A percentile compares a stretch with the other conserved stretches of the same genome.
phyloP scores from a whole-genome alignment of 139 green algal genomes.

The Chlorella sp. region DNA sequence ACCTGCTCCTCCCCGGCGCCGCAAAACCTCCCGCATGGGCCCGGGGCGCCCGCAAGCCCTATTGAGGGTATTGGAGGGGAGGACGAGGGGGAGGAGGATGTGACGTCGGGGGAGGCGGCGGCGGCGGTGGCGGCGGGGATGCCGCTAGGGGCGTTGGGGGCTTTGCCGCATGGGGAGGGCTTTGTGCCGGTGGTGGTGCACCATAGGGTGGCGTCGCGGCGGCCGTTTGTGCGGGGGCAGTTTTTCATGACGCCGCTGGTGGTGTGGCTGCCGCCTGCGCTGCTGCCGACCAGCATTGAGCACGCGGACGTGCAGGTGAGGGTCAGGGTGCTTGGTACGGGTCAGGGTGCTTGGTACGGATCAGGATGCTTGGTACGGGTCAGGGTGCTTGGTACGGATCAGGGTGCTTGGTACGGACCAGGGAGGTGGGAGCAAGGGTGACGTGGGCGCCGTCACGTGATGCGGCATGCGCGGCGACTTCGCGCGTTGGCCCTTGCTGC shows the following conservation, averaged over 20 bases:
- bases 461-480: too few relatives aligned
- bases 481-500: not conserved
- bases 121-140: not conserved
- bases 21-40: not conserved
- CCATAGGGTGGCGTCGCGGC: slow-evolving; percentile 1
- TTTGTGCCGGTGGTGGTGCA: slow-evolving; percentile 18
- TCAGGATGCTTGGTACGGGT: too few relatives aligned
- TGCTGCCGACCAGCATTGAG: not conserved
- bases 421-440: too few relatives aligned
- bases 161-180: not conserved
- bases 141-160: not conserved
- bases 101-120: not conserved
- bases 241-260: slow-evolving; percentile 44
- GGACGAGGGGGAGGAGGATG: not conserved
- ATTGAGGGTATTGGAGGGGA: not conserved
- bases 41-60: not conserved
- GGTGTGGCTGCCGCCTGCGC: slow-evolving; percentile 25
- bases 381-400: too few relatives aligned
- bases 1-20: not conserved
- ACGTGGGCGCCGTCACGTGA: too few relatives aligned
- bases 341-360: too few relatives aligned
- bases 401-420: too few relatives aligned
- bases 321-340: too few relatives aligned
- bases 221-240: not conserved
- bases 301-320: not conserved